A percentile compares a stretch with the other conserved stretches of the same genome.
phyloP scores from a whole-genome alignment of 176 grass and related monocot species.

The Phragmites australis region DNA sequence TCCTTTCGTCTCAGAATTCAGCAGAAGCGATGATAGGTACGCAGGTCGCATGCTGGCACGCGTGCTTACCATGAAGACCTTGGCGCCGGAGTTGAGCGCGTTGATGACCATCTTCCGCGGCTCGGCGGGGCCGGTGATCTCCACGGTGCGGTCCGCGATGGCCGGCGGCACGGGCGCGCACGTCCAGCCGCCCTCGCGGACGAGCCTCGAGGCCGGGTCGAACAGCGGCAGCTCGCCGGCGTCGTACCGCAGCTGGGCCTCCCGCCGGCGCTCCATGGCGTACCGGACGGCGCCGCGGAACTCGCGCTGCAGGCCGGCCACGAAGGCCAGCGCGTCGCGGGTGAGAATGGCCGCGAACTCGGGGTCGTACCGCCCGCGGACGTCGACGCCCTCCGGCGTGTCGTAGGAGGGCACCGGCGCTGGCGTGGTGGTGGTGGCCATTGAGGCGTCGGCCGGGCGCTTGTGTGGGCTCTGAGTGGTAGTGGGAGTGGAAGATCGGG shows the following conservation, averaged over 20 bases:
- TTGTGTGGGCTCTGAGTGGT: not conserved
- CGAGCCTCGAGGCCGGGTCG: conserved; percentile 64
- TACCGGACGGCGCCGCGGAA: conserved; percentile 70
- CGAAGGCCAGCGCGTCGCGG: conserved; percentile 70
- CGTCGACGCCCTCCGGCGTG: conserved; percentile 75
- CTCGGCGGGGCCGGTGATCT: conserved; percentile 90
- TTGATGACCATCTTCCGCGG: conserved; percentile 94
- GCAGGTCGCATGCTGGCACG: too few species aligned
- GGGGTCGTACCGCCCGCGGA: conserved; percentile 70
- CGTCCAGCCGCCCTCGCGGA: conserved; percentile 61
- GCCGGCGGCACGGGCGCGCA: conserved; percentile 69
- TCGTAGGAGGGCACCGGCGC: conserved; percentile 54
- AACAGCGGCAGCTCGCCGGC: conserved; percentile 64
- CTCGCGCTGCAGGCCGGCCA: conserved; percentile 69
- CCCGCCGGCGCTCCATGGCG: conserved; percentile 68
- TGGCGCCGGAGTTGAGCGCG: conserved; percentile 91
- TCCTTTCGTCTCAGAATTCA: not conserved
- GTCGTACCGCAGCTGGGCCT: conserved; percentile 71
- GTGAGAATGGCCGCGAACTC: conserved; percentile 72
- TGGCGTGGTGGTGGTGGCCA: not conserved
- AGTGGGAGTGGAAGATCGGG: not conserved
- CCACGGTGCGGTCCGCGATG: conserved; percentile 70
- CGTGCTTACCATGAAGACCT: conserved; percentile 78
- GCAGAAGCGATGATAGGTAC: not conserved
- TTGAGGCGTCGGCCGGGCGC: not conserved